Conservation (phyloP, 169 alveolate species). For the Blepharisma undulans region DNA sequence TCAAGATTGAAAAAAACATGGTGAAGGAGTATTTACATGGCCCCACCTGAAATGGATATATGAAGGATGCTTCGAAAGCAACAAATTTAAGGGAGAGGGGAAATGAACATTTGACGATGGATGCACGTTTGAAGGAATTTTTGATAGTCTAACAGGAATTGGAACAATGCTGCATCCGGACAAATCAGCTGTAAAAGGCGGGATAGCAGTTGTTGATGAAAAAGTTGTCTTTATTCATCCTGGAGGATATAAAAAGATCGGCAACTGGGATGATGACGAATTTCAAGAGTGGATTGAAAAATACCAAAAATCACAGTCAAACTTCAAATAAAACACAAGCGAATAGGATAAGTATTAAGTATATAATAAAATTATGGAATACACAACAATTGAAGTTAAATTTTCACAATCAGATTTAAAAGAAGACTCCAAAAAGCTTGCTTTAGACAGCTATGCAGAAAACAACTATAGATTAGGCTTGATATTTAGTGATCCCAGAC, state of each 20-base stretch:
- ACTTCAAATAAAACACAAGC: not conserved
- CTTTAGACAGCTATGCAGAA: not conserved
- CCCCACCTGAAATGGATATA: slow-evolving; percentile 67
- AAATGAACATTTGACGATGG: slow-evolving; percentile 63
- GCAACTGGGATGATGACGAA: not conserved
- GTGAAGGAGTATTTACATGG: slow-evolving; percentile 62
- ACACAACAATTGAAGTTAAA: slow-evolving; percentile 18
- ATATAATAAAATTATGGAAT: not conserved
- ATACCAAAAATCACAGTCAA: not conserved
- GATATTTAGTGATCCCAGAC: not conserved
- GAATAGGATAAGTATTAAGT: not conserved
- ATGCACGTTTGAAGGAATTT: slow-evolving; percentile 84
- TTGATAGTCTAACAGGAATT: slow-evolving; percentile 74
- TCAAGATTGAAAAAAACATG: slow-evolving; percentile 78
- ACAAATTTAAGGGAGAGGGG: slow-evolving; percentile 77
- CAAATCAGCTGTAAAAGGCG: not conserved
- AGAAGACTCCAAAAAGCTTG: slow-evolving; percentile 20
- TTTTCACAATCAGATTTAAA: slow-evolving; percentile 5
- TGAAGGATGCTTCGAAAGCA: slow-evolving; percentile 76
- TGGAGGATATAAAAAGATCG: not conserved
- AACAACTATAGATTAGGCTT: slow-evolving; percentile 28
- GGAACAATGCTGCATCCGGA: slow-evolving; percentile 84
- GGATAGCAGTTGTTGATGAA: not conserved
- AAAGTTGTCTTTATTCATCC: not conserved
- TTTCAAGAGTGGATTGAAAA: not conserved